Conservation (phyloP, 371 early-diverging fungal genomes). For the Smittium culicis region DNA sequence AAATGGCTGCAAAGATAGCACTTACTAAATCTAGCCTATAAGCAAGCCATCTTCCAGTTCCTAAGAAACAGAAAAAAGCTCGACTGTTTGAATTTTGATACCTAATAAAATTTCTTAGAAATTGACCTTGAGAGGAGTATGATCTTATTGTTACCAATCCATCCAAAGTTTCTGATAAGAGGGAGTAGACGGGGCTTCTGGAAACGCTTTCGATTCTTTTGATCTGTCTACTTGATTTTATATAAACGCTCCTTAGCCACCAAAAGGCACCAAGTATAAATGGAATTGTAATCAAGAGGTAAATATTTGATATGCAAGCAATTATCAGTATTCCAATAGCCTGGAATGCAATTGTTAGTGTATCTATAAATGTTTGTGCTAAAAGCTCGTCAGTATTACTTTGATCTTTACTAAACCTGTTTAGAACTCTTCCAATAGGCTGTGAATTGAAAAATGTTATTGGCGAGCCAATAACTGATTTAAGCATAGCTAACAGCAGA, state of each 20-base stretch:
- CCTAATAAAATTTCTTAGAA: neutral
- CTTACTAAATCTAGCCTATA: neutral
- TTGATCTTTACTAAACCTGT: slow-evolving; percentile 40
- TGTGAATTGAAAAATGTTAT: slow-evolving; percentile 26
- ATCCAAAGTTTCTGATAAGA: slow-evolving; percentile 39
- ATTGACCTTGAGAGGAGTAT: neutral
- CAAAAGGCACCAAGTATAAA: slow-evolving; percentile 23
- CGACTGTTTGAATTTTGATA: neutral
- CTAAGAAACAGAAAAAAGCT: neutral
- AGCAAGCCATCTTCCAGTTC: neutral
- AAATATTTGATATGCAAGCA: slow-evolving; percentile 28
- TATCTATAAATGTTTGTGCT: neutral
- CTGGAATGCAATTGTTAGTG: neutral
- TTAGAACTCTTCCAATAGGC: slow-evolving; percentile 26
- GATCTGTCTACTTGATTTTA: slow-evolving; percentile 40
- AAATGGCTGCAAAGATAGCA: neutral
- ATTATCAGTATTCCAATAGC: slow-evolving; percentile 5
- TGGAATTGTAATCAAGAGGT: slow-evolving; percentile 28
- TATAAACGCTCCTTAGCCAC: slow-evolving; percentile 28
- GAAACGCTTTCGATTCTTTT: slow-evolving; percentile 49
- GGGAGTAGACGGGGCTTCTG: slow-evolving; percentile 42
- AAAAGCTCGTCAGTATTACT: slow-evolving; percentile 38
- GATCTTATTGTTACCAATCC: slow-evolving; percentile 33
- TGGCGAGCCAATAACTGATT: slow-evolving; percentile 19
- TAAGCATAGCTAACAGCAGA: slow-evolving; percentile 6